Base-by-base conservation (phyloP, 75 land plant genomes). In the Picea sitchensis region DNA sequence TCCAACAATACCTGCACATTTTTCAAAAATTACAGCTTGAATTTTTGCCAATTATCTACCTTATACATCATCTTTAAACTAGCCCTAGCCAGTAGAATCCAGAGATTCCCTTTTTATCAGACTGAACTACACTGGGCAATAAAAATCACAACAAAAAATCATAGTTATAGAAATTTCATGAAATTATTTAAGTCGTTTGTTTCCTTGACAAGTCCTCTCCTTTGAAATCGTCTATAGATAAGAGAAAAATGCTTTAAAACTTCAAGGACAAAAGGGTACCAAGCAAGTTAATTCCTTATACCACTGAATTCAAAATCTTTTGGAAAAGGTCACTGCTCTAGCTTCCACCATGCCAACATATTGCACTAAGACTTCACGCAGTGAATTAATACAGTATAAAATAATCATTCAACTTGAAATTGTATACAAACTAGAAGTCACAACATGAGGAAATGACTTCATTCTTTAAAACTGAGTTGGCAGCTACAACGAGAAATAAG, bases 1-100 rank as follows among this genome's bases (percentile, higher is more conserved):
- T 98, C 99, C 79, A 98, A 85, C 69, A 98, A 84, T 72, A 95
- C 98, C 98, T 95, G 86, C 88, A 92, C 1, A 78, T 67, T 74
- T 32, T 61, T 44, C 74, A 44, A 38, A 71, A 47, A 71, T 71
- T 44, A 71, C 4, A 61, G 17, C n/a, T 57, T 56, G 14, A 76
- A 76, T 13, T 76, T 9, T 76, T 59, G n/a, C 18, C 20, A 23
- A 75, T 56, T 34, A 69, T 36, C 3, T 41, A 69, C 5, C 41
- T 18, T 21, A 17, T 20, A 71, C n/a, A 21, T 71, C 23, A 8
- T 8, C 11, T 71, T 17, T 41, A 67, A 71, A 44, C 54, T 41
- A 71, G 74, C 51, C 34, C 3, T 41, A 47, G 51, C n/a, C 11
- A n/a, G 26, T 5, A 44, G 2, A 20, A 44, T 71, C 12, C 12